Base-by-base conservation (phyloP, 1,284 basidiomycete genomes). In the Pterula multifida region DNA sequence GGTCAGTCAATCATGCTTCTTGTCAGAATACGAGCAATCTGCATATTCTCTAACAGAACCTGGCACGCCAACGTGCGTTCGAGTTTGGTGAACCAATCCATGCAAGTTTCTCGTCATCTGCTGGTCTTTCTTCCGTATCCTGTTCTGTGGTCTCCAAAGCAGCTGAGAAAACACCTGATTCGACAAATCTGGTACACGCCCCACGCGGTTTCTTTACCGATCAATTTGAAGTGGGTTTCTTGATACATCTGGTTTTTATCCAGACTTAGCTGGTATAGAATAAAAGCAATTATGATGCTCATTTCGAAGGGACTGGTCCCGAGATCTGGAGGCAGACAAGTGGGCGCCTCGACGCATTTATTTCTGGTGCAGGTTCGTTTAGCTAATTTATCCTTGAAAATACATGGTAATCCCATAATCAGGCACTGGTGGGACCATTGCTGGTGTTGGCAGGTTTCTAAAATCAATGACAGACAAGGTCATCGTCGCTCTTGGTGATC, bases 311-410 rank as follows among this genome's bases (percentile, higher is more conserved):
- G 1, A 98, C 95, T 0, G 96, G 91, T 0, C 93, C 93, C 0
- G 96, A 99, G 67, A 92, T 98, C 36, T 92, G 93, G 84, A 73
- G 84, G 48, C 96, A 98, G 62, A 93, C 90, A 0, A 85, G 81
- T 55, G 93, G 93, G 1, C 67, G 70, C 21, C 57, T 97, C 1
- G 77, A 89, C 59, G 92, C 87, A 2, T 98, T 98, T 60, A 85
- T 99, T 24, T 82, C 86, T n/a, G 96, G 96, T 1, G 93, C 94
- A 53, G 92, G 91, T 76, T 52, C 48, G 66, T 21, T 47, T 50
- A 45, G 36, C 49, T n/a, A 45, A 26, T 36, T 28, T 51, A 15
- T 48, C 35, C 19, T 51, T 42, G 45, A 9, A 6, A 6, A 6
- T 19, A 11, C 23, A 25, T 19, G 9, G 6, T 26, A 25, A 47